Evolutionary conservation across 768 basidiomycete species (phyloP).

Genomic region (Gymnopilus junonius): DNA sequence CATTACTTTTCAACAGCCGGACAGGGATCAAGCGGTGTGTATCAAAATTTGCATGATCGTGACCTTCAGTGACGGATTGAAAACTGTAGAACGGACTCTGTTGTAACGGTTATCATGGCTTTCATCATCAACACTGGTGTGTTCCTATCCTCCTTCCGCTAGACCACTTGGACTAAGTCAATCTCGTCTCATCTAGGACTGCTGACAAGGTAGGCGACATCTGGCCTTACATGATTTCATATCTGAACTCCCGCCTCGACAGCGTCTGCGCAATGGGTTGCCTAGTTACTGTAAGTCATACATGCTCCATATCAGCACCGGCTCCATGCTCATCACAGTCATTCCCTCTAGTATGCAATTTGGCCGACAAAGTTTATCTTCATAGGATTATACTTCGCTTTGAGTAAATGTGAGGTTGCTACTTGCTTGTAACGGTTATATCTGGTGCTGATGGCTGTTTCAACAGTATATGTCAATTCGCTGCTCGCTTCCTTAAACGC

Average conservation of each 20-base stretch:
- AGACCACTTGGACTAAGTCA: neutral
- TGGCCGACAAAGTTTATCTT: conserved; percentile 31
- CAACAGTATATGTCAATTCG: conserved; percentile 21
- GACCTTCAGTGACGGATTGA: too few relatives aligned
- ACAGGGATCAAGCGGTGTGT: too few relatives aligned
- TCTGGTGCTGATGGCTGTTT: neutral
- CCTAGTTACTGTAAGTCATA: conserved; percentile 24
- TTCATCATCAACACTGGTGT: too few relatives aligned
- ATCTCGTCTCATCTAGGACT: conserved; percentile 18
- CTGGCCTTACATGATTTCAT: neutral
- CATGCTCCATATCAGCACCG: too few relatives aligned
- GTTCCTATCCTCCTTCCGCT: too few relatives aligned
- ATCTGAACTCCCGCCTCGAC: neutral
- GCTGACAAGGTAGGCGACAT: conserved; percentile 22
- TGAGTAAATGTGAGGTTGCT: conserved; percentile 26
- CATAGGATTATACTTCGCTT: conserved; percentile 29
- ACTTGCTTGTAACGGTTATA: neutral
- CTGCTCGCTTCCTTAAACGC: conserved; percentile 13
- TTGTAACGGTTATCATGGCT: conserved; percentile 11
- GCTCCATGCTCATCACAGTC: too few relatives aligned
- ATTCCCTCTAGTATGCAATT: conserved; percentile 22
- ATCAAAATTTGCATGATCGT: neutral
- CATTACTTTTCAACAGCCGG: too few relatives aligned
- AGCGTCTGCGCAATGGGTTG: conserved; percentile 28
- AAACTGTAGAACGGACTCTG: neutral